Percentiles rank a stretch among this genome's conserved stretches.
Conservation (phyloP, 345 rosid genomes). For the Gossypium sturtianum region DNA sequence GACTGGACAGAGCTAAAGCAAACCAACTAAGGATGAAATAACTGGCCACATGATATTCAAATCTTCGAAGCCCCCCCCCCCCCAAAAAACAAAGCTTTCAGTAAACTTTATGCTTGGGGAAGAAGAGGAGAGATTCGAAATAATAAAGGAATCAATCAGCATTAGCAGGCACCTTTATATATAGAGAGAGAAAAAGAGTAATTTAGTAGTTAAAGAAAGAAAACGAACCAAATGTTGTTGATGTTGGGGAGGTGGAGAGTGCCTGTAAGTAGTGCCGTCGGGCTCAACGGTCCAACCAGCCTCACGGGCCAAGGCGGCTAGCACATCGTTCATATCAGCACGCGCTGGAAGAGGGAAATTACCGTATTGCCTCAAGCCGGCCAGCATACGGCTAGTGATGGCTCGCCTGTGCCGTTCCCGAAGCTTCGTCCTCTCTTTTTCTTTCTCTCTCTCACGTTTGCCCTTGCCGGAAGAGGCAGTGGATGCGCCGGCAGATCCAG, state of each 20-base stretch:
- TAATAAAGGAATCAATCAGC: background rate
- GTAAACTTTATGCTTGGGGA: background rate
- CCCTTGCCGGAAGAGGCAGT: constrained; percentile 41
- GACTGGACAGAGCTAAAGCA: background rate
- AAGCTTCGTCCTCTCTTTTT: constrained; percentile 93
- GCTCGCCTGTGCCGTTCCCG: constrained; percentile 96
- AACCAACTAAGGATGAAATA: background rate
- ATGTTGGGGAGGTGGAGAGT: constrained; percentile 32
- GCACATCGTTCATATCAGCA: constrained; percentile 99
- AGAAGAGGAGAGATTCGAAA: background rate
- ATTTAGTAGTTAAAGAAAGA: background rate
- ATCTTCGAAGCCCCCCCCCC: background rate
- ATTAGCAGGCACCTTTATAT: background rate
- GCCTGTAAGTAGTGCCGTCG: constrained; percentile 82
- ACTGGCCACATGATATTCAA: background rate
- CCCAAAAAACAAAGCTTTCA: background rate
- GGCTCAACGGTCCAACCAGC: constrained; percentile 97
- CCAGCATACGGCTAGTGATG: constrained; percentile 93
- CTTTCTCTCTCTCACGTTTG: constrained; percentile 87
- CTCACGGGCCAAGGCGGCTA: constrained; percentile 93
- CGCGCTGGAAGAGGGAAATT: constrained; percentile 97
- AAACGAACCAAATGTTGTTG: constrained; percentile 53
- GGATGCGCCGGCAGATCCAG: constrained; percentile 15
- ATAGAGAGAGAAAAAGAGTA: background rate
- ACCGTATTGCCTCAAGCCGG: constrained; percentile 88